Base-by-base conservation (phyloP, 106 monocot genomes). In the Dioscorea zingiberensis region DNA sequence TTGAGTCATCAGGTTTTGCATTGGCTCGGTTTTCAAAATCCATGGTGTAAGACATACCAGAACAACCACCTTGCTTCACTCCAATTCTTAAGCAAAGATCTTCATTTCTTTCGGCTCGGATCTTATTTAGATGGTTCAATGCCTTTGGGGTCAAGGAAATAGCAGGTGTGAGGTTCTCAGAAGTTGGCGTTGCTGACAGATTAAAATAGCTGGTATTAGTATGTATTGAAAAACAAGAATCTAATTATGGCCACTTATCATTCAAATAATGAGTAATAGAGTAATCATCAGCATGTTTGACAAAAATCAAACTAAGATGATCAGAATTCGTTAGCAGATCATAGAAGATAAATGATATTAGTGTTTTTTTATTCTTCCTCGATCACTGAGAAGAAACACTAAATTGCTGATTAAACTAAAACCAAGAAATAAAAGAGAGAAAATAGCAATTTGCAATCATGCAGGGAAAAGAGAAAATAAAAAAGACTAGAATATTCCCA, bases 11-110 rank as follows among this genome's bases (percentile, higher is more conserved):
- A 21, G 81, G 68, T 32, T 67, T 74, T 21, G 79, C 55, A 64
- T 98, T 84, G 4, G 92, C 64, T 56, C 71, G 83, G 28, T 77
- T 71, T 78, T 98, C 97, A 64, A 98, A 86, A 38, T 92, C 92
- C 97, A 98, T 92, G 13, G 86, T 98, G 63, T 98, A 98, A 26
- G 97, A 98, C 97, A 98, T 98, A 69, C 97, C 97, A 54, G 97
- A 98, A 70, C 97, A 98, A 5, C 97, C 97, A 47, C 97, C 97
- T 74, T 98, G 97, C 75, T 89, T 98, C 44, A 98, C 97, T 62
- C 97, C 97, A 76, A 98, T 92, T 76, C 97, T 83, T 18, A 98
- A 64, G 70, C 97, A 98, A 17, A 98, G 55, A 78, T 98, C 86
- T 69, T 98, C 86, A 71, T 79, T 85, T 60, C 74, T 67, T 58